A percentile compares a stretch with the other conserved stretches of the same genome.
These are phyloP conservation scores for Trichomonas vaginalis DNA, from an alignment of 208 protist species.

Conservation along the genomic window DNA sequence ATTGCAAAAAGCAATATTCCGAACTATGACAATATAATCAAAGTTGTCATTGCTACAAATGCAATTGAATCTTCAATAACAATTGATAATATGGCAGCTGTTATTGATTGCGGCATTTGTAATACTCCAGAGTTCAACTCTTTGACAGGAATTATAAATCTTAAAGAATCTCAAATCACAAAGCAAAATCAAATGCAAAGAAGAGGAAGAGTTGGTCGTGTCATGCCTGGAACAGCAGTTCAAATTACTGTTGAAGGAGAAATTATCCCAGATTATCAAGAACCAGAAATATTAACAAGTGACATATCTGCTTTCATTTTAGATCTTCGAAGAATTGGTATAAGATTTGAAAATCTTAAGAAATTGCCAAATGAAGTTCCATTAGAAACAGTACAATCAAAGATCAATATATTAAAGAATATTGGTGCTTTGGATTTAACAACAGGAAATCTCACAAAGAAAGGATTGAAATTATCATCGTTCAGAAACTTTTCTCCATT, in stretches of 20 bases:
- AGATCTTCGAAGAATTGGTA: neutral
- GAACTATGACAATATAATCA: neutral
- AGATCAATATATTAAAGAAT: neutral
- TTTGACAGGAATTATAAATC: neutral
- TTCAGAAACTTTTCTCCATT: neutral
- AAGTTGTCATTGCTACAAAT: conserved; percentile 1
- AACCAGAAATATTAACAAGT: neutral
- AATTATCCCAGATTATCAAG: neutral
- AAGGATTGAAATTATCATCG: neutral
- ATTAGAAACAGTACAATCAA: neutral
- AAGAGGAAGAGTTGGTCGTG: neutral
- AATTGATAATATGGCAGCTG: neutral
- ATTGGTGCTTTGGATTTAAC: neutral
- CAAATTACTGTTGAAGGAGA: neutral
- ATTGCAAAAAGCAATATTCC: neutral
- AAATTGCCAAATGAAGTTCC: neutral
- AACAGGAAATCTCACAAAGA: neutral
- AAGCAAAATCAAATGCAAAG: neutral
- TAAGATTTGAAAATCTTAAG: neutral
- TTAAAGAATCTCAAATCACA: neutral
- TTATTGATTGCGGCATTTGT: neutral
- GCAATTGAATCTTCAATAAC: neutral
- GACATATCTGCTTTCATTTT: neutral
- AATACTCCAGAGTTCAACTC: neutral
- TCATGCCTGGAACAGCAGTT: neutral